These are phyloP conservation scores for Lepiota brunneoincarnata DNA, from an alignment of 768 basidiomycete genomes.

Conservation along the genomic window DNA sequence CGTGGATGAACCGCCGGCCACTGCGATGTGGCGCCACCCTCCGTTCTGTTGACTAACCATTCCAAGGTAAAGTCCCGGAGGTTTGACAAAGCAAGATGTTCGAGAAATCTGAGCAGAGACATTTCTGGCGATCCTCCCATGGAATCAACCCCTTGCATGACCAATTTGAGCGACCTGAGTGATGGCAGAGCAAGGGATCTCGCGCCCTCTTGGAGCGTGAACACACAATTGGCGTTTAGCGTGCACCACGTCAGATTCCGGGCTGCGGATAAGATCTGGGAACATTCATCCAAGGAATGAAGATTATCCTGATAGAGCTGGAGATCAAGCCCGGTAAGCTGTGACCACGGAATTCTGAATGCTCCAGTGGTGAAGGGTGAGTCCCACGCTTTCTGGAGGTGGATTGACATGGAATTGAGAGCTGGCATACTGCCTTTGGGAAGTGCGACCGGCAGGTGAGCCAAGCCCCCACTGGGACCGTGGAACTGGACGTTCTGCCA, in stretches of 20 bases:
- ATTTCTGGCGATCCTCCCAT: conserved; percentile 18
- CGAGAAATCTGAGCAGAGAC: conserved; percentile 29
- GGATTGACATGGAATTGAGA: conserved; percentile 30
- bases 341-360: conserved; percentile 36
- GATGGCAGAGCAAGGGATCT: conserved; percentile 22
- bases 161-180: conserved; percentile 31
- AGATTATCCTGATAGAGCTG: conserved; percentile 30
- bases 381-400: conserved; percentile 23
- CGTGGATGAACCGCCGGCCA: conserved; percentile 22
- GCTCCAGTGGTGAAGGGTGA: conserved; percentile 21
- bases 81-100: conserved; percentile 24
- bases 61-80: conserved; percentile 30
- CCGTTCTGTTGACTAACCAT: conserved; percentile 28
- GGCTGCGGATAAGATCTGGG: conserved; percentile 30
- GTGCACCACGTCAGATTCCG: conserved; percentile 29
- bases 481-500: conserved; percentile 35
- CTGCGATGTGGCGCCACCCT: not conserved
- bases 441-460: conserved; percentile 19
- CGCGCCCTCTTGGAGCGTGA: conserved; percentile 15
- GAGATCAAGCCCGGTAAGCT: conserved; percentile 35
- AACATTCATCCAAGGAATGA: conserved; percentile 34
- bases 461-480: conserved; percentile 28
- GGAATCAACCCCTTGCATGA: conserved; percentile 24
- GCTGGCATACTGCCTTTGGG: conserved; percentile 22
- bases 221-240: conserved; percentile 28